Conservation (phyloP, 768 basidiomycete species). For the Termitomyces sp. region DNA sequence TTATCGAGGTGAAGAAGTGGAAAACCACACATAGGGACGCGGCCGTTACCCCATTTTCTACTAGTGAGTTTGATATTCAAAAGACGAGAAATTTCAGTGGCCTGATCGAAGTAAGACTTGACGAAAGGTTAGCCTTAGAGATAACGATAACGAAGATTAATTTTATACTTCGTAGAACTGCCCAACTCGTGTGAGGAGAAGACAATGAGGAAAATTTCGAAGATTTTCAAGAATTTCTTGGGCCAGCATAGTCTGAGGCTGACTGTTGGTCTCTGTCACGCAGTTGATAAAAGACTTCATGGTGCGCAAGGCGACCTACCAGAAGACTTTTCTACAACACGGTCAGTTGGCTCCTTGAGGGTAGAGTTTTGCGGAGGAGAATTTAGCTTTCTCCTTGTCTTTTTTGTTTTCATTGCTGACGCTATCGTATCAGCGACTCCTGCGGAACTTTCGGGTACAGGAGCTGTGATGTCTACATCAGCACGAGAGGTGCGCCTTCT, state of each 20-base stretch:
- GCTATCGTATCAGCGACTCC: neutral
- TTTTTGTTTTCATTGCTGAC: neutral
- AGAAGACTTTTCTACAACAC: neutral
- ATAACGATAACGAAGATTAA: neutral
- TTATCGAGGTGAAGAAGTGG: constrained; percentile 82
- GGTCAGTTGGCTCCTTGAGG: neutral
- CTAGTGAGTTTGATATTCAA: constrained; percentile 82
- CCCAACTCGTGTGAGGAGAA: constrained; percentile 88
- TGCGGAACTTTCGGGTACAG: neutral
- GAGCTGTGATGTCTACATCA: neutral
- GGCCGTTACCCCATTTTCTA: constrained; percentile 64
- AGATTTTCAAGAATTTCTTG: constrained; percentile 68
- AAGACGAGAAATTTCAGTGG: constrained; percentile 65
- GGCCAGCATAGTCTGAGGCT: constrained; percentile 49
- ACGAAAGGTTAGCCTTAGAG: neutral
- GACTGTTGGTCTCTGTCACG: constrained; percentile 7
- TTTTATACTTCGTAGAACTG: constrained; percentile 86
- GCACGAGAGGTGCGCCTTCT: neutral
- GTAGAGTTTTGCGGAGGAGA: neutral
- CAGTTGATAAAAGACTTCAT: neutral
- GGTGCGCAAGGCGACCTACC: neutral
- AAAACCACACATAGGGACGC: constrained; percentile 87
- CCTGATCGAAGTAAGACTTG: constrained; percentile 96
- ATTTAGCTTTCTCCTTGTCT: constrained; percentile 3
- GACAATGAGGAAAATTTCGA: constrained; percentile 76